Base-by-base conservation (phyloP, 352 stramenopile species). In the Aphanomyces stellatus region DNA sequence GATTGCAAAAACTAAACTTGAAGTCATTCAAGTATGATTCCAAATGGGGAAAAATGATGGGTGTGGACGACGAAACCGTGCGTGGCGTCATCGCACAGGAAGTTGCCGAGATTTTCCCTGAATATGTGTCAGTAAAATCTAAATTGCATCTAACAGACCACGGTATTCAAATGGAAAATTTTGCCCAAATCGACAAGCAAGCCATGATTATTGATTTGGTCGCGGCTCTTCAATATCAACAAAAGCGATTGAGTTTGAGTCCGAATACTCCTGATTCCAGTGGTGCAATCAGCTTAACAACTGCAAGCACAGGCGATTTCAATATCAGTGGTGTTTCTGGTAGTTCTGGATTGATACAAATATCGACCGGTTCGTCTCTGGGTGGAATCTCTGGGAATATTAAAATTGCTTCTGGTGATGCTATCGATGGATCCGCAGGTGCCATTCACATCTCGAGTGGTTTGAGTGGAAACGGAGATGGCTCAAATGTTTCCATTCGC, bases 171-270 rank as follows among this genome's bases (percentile, higher is more conserved):
- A 74, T 95, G 34, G 76, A 89, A 55, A 73, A 96, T 51, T 96
- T 97, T 71, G 75, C 88, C 64, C 88, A 96, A 80, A 80, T 97
- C 33, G 82, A 97, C 75, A 96, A 96, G 70, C 82, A 91, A 41
- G 79, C 73, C 24, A 74, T 97, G 7, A 83, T 88, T 31, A 76
- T 97, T 28, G 90, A 97, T 43, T 72, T 93, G 40, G 72, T 96
- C 41, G 78, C 77, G 24, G 88, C 85, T n/a, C 71, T 95, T 8
- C 88, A 96, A 62, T 77, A 85, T 3, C 78, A 85, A 30, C 72
- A 82, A 59, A 69, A 71, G 19, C 74, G 76, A 31, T 79, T 81
- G 27, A 73, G 56, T 40, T 51, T 80, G 30, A 63, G 64, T 11
- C 33, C 49, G 19, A 78, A 78, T 62, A 48, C 42, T 35, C 59